Base-by-base conservation (phyloP, 139 green algal genomes). In the Yamagishiella unicocca region DNA sequence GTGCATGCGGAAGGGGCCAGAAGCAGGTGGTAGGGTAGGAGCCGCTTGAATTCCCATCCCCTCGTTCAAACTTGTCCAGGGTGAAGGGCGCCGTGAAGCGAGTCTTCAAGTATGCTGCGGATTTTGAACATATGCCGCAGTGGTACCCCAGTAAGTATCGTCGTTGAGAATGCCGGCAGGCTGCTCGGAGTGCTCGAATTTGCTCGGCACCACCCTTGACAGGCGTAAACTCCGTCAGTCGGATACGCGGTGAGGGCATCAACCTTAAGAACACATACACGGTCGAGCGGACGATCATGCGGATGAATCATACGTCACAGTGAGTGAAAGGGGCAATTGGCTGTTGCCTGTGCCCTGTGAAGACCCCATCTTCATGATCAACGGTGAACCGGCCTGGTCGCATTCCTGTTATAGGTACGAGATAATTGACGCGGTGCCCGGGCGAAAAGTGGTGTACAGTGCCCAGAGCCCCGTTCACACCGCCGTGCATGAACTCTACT, bases 71-170 rank as follows among this genome's bases (percentile, higher is more conserved):
- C 70, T 45, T 17, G 21, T 42, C n/a, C n/a, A 87, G 82, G 12
- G 82, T 87, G 25, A 78, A 77, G 33, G 82, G 82, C 21, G 21
- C 12, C 1, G 37, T 62, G 1, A 53, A 46, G 35, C 31, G 46
- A 61, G 82, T 87, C 9, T 87, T 87, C 12, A 87, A 79, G 14
- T 87, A 87, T 50, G 67, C 46, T 1, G 82, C n/a, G 1, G 82
- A 87, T 50, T 87, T 87, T 17, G 24, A 75, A 31, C 66, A 81
- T 45, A 21, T 80, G 12, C 46, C 82, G 1, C 67, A 70, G 33
- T 87, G 82, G 82, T 87, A 87, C 21, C 82, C 80, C 38, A 42
- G 80, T 86, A 53, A 66, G 61, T 42, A 58, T 58, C 50, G 50
- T 53, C 35, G 64, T 5, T n/a, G 22, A 68, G 21, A 6, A 42